These are phyloP conservation scores for Vitis hybrid DNA, from an alignment of 177 flowering plant genomes.

Conservation along the genomic window DNA sequence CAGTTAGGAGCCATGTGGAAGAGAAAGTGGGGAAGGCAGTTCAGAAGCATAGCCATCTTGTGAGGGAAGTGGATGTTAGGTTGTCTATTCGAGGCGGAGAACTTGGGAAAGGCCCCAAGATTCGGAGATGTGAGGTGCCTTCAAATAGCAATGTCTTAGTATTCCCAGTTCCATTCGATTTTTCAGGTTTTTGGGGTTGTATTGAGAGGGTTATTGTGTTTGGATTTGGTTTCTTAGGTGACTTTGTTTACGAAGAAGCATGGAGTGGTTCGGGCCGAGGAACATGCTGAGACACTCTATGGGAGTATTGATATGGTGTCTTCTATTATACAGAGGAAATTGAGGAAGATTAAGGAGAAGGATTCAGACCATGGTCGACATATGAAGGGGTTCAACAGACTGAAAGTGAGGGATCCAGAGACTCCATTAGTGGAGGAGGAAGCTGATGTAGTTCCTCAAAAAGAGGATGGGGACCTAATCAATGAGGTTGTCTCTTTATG, in stretches of 20 bases:
- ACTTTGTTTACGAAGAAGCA: slow-evolving; percentile 85
- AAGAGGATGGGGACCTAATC: slow-evolving; percentile 36
- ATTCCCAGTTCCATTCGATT: not conserved
- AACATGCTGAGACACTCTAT: slow-evolving; percentile 70
- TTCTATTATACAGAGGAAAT: slow-evolving; percentile 73
- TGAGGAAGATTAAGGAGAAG: slow-evolving; percentile 96
- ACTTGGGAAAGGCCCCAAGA: slow-evolving; percentile 73
- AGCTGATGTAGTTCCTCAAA: slow-evolving; percentile 25
- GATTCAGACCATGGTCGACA: slow-evolving; percentile 88
- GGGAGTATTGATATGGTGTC: slow-evolving; percentile 86
- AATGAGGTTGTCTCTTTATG: slow-evolving; percentile 45
- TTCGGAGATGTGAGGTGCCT: slow-evolving; percentile 48
- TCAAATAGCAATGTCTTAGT: not conserved
- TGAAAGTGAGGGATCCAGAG: slow-evolving; percentile 55
- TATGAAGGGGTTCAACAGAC: slow-evolving; percentile 76
- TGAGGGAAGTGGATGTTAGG: slow-evolving; percentile 84
- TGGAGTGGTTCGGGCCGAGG: slow-evolving; percentile 91
- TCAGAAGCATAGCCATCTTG: slow-evolving; percentile 79
- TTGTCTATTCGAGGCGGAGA: slow-evolving; percentile 83
- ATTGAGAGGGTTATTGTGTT: not conserved
- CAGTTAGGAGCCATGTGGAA: slow-evolving; percentile 69
- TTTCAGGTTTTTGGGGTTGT: not conserved
- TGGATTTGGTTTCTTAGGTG: slow-evolving; percentile 38
- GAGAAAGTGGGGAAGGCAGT: slow-evolving; percentile 91
- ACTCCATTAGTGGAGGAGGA: slow-evolving; percentile 28